A percentile compares a stretch with the other conserved stretches of the same genome.
Conservation (phyloP, 2,329 filamentous ascomycete genomes). For the Colletotrichum limetticola region DNA sequence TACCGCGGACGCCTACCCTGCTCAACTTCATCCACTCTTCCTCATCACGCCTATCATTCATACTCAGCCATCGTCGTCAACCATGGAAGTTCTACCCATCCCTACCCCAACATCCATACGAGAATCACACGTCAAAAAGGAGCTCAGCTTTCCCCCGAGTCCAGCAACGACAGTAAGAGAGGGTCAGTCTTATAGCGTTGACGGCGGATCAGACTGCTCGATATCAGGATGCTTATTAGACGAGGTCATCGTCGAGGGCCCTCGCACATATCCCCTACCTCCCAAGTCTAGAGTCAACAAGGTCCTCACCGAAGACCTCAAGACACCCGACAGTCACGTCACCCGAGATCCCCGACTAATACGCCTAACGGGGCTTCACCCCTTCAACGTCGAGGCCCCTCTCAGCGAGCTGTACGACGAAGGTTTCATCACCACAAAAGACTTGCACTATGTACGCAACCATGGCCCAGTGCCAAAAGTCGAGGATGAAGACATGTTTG, state of each 20-base stretch:
- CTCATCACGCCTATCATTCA: background rate
- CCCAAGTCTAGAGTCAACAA: slow-evolving; percentile 69
- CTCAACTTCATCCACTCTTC: background rate
- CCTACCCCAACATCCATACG: background rate
- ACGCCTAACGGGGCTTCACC: slow-evolving; percentile 86
- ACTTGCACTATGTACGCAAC: slow-evolving; percentile 92
- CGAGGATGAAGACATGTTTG: slow-evolving; percentile 74
- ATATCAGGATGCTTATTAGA: slow-evolving; percentile 25
- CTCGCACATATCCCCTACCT: slow-evolving; percentile 70
- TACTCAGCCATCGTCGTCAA: background rate
- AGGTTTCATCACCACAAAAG: slow-evolving; percentile 87
- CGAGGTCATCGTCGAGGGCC: slow-evolving; percentile 32
- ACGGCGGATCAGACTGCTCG: slow-evolving; percentile 35
- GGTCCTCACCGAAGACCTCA: slow-evolving; percentile 79
- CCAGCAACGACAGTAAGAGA: slow-evolving; percentile 52
- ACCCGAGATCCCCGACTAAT: slow-evolving; percentile 84
- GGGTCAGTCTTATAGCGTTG: slow-evolving; percentile 48
- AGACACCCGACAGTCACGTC: slow-evolving; percentile 87
- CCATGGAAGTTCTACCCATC: slow-evolving; percentile 13
- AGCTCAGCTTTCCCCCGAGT: slow-evolving; percentile 47
- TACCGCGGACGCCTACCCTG: background rate
- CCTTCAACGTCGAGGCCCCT: slow-evolving; percentile 91
- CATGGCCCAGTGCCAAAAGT: slow-evolving; percentile 86
- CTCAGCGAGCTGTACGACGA: slow-evolving; percentile 80
- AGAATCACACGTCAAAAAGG: slow-evolving; percentile 25